Evolutionary conservation across 106 monocot species (phyloP).

Genomic region (Dendrobium catenatum): DNA sequence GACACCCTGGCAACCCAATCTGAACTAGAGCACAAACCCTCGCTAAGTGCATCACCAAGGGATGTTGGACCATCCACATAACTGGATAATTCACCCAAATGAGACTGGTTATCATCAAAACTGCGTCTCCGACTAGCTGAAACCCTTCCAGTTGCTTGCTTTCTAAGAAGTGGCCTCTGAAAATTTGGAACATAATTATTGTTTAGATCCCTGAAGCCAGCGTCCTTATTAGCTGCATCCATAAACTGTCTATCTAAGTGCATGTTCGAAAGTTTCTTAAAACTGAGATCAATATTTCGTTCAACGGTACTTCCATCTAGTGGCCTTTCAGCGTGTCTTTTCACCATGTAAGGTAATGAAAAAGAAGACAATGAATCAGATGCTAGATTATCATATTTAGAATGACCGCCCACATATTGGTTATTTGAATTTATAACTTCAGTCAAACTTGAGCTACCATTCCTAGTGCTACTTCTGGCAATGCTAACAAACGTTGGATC

Average conservation of each 20-base stretch:
- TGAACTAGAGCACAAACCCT: conserved; percentile 83
- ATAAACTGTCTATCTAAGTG: conserved; percentile 47
- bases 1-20: conserved; percentile 95
- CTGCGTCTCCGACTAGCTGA: conserved; percentile 59
- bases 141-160: conserved; percentile 67
- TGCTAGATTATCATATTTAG: conserved; percentile 34
- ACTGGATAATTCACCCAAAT: conserved; percentile 48
- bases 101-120: conserved; percentile 80
- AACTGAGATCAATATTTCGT: conserved; percentile 36
- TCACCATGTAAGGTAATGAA: conserved; percentile 39
- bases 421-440: conserved; percentile 35
- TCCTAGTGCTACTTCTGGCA: conserved; percentile 30
- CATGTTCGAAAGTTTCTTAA: conserved; percentile 33
- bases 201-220: conserved; percentile 61
- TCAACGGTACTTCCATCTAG: conserved; percentile 37
- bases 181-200: conserved; percentile 86
- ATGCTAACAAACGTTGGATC: conserved; percentile 42
- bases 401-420: conserved; percentile 40
- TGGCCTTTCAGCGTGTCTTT: conserved; percentile 56
- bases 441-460: conserved; percentile 52
- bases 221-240: conserved; percentile 49
- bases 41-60: conserved; percentile 77
- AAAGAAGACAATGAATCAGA: conserved; percentile 57
- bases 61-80: conserved; percentile 80
- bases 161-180: conserved; percentile 91